phyloP scores from a whole-genome alignment of 305 asterid genomes.

The Fraxinus greggii region DNA sequence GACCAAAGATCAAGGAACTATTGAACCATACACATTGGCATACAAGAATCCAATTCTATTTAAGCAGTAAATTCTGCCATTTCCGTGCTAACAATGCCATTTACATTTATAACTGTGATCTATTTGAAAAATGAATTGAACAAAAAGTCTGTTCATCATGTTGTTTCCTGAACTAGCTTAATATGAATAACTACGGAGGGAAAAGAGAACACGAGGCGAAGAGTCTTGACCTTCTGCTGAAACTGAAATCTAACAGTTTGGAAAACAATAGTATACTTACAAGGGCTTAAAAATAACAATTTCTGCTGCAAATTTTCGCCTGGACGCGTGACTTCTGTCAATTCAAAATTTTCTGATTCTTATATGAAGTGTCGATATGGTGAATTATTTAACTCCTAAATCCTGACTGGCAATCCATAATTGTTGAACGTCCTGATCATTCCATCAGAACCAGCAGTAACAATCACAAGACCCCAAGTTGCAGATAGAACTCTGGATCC shows the following conservation, averaged over 20 bases:
- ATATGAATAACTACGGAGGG: slow-evolving; percentile 2
- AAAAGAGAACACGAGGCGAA: background rate
- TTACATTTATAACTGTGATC: background rate
- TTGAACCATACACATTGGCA: background rate
- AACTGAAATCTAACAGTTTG: background rate
- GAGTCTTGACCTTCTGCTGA: slow-evolving; percentile 8
- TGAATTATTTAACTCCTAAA: slow-evolving; percentile 24
- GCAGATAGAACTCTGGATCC: slow-evolving; percentile 25
- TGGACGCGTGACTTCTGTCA: background rate
- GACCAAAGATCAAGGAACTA: background rate
- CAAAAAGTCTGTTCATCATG: slow-evolving; percentile 20
- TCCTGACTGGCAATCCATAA: slow-evolving; percentile 59
- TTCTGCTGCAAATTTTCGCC: background rate
- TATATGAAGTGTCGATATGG: background rate
- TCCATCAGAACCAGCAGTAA: slow-evolving; percentile 67
- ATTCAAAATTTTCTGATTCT: background rate
- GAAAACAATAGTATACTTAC: background rate
- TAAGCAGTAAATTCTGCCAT: background rate
- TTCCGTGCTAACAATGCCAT: background rate
- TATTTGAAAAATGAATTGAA: background rate
- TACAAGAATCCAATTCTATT: background rate
- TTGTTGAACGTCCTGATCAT: slow-evolving; percentile 76
- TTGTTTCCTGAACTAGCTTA: slow-evolving; percentile 24
- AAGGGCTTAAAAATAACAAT: background rate
- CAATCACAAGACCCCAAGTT: slow-evolving; percentile 72